phyloP scores from a whole-genome alignment of 257 asterid species.

The Solanum dulcamara region DNA sequence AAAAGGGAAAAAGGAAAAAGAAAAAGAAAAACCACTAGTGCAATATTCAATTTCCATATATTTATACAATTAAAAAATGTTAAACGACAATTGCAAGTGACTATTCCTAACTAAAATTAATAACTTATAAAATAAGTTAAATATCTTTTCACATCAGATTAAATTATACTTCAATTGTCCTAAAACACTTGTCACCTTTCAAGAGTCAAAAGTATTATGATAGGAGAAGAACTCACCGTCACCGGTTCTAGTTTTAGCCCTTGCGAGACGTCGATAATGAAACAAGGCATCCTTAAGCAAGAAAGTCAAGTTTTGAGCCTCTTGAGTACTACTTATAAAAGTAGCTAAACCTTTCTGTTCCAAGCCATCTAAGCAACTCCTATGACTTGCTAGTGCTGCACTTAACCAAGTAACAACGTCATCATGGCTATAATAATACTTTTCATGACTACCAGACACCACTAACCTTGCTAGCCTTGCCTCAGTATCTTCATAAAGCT shows the following conservation, averaged over 20 bases:
- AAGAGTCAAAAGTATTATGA: neutral
- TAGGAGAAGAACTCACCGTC: neutral
- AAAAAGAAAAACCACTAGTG: neutral
- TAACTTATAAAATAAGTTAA: neutral
- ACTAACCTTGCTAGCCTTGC: conserved; percentile 28
- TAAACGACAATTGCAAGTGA: neutral
- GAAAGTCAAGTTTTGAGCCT: conserved; percentile 24
- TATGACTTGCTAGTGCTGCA: conserved; percentile 54
- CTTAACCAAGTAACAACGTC: conserved; percentile 63
- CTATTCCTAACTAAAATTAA: neutral
- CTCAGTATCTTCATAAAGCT: conserved; percentile 36
- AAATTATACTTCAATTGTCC: neutral
- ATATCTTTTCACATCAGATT: neutral
- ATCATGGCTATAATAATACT: conserved; percentile 8
- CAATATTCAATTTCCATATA: neutral
- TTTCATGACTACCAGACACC: conserved; percentile 1
- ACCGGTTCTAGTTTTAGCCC: neutral
- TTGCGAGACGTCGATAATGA: neutral
- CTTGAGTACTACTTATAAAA: neutral
- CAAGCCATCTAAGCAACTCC: conserved; percentile 54
- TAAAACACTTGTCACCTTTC: neutral
- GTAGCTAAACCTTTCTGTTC: conserved; percentile 10
- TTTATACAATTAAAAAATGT: neutral
- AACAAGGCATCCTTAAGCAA: conserved; percentile 39
- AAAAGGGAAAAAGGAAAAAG: neutral